Evolutionary conservation across 2,329 filamentous ascomycete species (phyloP).

Genomic region (Pochonia chlamydosporia): DNA sequence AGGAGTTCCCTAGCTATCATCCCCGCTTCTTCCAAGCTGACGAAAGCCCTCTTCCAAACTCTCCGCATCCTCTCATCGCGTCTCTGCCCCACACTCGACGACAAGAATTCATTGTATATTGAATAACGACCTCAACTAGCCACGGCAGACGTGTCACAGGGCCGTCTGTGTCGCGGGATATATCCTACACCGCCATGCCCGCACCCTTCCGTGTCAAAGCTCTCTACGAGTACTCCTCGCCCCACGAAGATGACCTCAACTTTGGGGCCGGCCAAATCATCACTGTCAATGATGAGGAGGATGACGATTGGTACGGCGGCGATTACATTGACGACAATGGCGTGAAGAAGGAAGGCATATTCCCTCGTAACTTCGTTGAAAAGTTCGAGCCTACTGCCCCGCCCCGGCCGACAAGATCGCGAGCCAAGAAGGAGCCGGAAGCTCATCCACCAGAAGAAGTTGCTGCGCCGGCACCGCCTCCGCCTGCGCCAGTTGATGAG

Average conservation of each 20-base stretch:
- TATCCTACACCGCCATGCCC: conserved; percentile 51
- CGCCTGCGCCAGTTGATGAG: conserved; percentile 16
- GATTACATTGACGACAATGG: conserved; percentile 77
- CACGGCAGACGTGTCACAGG: conserved; percentile 10
- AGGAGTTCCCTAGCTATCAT: not conserved
- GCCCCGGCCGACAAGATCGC: conserved; percentile 71
- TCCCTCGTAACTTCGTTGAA: conserved; percentile 96
- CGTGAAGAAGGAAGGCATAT: conserved; percentile 74
- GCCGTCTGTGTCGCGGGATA: conserved; percentile 6
- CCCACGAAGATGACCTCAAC: conserved; percentile 89
- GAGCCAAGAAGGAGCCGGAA: conserved; percentile 54
- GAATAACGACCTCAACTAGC: conserved; percentile 5
- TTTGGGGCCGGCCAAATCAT: conserved; percentile 85
- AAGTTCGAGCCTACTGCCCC: conserved; percentile 89
- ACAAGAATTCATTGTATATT: conserved; percentile 1
- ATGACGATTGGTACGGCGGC: conserved; percentile 88
- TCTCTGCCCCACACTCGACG: conserved; percentile 5
- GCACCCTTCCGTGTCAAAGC: conserved; percentile 90
- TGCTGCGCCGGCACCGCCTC: conserved; percentile 27
- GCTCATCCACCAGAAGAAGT: conserved; percentile 28
- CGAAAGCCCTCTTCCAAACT: conserved; percentile 8
- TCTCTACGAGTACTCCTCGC: conserved; percentile 87
- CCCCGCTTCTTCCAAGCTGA: conserved; percentile 13
- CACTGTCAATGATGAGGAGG: conserved; percentile 87
- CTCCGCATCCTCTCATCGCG: conserved; percentile 2